Evolutionary conservation across 1,284 basidiomycete genomes (phyloP), one percentile per base, ranked within the genome.

Genomic region (Puccinia hordei): DNA sequence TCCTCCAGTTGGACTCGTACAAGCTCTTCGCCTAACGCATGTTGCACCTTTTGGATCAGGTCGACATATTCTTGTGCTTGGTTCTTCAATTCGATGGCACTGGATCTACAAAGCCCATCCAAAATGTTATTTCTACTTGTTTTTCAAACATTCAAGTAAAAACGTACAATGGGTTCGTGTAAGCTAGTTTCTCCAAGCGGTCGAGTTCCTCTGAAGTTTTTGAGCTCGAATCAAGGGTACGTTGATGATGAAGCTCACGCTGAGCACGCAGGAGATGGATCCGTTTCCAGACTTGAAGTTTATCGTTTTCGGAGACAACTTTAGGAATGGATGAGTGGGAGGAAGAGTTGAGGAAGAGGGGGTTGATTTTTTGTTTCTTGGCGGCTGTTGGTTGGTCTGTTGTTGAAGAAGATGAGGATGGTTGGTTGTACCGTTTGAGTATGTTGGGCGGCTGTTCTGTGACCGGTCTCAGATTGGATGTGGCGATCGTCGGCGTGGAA

Each of bases 1-100:
- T 77, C 74, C 22, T 77, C 74, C 24, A 77, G 33, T 27, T 77
- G 74, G 19, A 77, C 59, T 53, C 74, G 41, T 0, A 77, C 74
- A 17, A 77, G 35, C 24, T 77, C 74, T 66, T 53, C 63, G 1
- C 63, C 63, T 9, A 77, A 15, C 19, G 44, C 46, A 63, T 77
- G 63, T 24, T 77, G 46, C 13, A 68, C 27, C 38, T 66, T 66
- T 30, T 61, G 33, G 44, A 75, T 46, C 35, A 46, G 3, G n/a
- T 59, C 44, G 22, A 46, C 17, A 59, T 63, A 59, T 22, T 24
- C 33, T 24, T 59, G 38, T 27, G 59, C 73, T 63, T 75, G 27
- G 2, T 24, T 44, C 17, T 38, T 59, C 19, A 75, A 59, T 49
- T 75, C 38, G 55, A 49, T n/a, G 35, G 73, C 73, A 46, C 53